These are phyloP conservation scores for Adansonia grandidieri DNA, from an alignment of 441 rosid genomes.

Conservation along the genomic window DNA sequence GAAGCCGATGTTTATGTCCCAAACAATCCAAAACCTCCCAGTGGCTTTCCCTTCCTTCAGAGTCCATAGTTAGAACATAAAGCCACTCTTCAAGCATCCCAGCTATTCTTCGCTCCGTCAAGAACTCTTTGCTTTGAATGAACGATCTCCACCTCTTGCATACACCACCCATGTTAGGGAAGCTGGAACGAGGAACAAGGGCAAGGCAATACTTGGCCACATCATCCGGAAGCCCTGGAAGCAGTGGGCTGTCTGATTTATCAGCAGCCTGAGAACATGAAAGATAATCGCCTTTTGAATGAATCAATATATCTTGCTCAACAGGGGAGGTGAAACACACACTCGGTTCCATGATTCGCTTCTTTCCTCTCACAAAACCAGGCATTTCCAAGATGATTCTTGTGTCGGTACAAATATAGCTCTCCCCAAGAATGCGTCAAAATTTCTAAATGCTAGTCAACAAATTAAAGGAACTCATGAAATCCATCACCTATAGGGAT, in stretches of 20 bases:
- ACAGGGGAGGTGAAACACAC: constrained; percentile 41
- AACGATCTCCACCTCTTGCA: constrained; percentile 91
- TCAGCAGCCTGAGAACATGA: constrained; percentile 40
- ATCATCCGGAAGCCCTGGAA: constrained; percentile 91
- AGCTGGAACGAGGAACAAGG: constrained; percentile 72
- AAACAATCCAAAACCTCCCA: constrained; percentile 85
- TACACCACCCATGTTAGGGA: constrained; percentile 84
- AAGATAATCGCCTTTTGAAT: constrained; percentile 43
- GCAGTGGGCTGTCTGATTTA: constrained; percentile 51
- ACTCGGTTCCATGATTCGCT: constrained; percentile 46
- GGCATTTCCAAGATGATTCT: constrained; percentile 42
- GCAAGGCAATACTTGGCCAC: constrained; percentile 81
- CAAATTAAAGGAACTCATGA: constrained; percentile 62
- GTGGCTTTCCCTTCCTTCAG: constrained; percentile 69
- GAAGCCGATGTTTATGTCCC: constrained; percentile 58
- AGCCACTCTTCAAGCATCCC: constrained; percentile 87
- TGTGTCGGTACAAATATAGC: constrained; percentile 34
- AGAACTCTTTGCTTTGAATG: constrained; percentile 82
- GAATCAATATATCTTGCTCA: constrained; percentile 31
- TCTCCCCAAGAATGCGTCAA: constrained; percentile 38
- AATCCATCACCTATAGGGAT: constrained; percentile 79
- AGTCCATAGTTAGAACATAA: constrained; percentile 68
- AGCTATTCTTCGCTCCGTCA: constrained; percentile 66
- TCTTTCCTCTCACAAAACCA: constrained; percentile 52
- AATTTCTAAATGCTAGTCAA: constrained; percentile 27